A percentile compares a stretch with the other conserved stretches of the same genome.
Conservation (phyloP, 768 basidiomycete species). For the Tylopilus felleus region DNA sequence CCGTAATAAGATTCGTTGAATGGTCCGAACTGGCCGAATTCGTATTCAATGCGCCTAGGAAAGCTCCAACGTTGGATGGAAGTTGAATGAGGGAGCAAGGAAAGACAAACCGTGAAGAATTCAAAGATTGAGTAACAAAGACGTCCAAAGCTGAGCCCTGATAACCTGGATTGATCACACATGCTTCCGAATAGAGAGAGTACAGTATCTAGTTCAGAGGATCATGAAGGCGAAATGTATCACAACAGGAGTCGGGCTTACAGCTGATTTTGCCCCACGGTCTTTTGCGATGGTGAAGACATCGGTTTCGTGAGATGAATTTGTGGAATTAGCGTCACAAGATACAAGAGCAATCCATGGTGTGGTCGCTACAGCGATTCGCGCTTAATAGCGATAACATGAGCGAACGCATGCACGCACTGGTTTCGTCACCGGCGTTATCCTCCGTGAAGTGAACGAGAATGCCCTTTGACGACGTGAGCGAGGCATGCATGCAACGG, state of each 20-base stretch:
- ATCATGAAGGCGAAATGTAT: background rate
- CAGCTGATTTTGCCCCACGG: slow-evolving; percentile 77
- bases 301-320: slow-evolving; percentile 57
- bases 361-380: slow-evolving; percentile 50
- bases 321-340: slow-evolving; percentile 76
- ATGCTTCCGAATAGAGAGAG: slow-evolving; percentile 66
- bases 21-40: slow-evolving; percentile 57
- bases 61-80: background rate
- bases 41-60: slow-evolving; percentile 49
- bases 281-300: slow-evolving; percentile 80
- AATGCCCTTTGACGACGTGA: slow-evolving; percentile 52
- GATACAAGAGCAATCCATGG: slow-evolving; percentile 91
- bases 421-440: slow-evolving; percentile 42
- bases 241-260: slow-evolving; percentile 33
- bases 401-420: slow-evolving; percentile 42
- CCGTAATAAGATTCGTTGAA: slow-evolving; percentile 49
- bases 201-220: slow-evolving; percentile 61
- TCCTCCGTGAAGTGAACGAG: slow-evolving; percentile 81
- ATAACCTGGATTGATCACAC: slow-evolving; percentile 74
- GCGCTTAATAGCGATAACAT: slow-evolving; percentile 11
- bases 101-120: slow-evolving; percentile 50
- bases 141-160: slow-evolving; percentile 68
- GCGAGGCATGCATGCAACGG: background rate
- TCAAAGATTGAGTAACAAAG: slow-evolving; percentile 65
- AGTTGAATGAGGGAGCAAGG: background rate